A percentile compares a stretch with the other conserved stretches of the same genome.
These are phyloP conservation scores for Eucalyptus cloeziana DNA, from an alignment of 345 rosid genomes.

Conservation along the genomic window DNA sequence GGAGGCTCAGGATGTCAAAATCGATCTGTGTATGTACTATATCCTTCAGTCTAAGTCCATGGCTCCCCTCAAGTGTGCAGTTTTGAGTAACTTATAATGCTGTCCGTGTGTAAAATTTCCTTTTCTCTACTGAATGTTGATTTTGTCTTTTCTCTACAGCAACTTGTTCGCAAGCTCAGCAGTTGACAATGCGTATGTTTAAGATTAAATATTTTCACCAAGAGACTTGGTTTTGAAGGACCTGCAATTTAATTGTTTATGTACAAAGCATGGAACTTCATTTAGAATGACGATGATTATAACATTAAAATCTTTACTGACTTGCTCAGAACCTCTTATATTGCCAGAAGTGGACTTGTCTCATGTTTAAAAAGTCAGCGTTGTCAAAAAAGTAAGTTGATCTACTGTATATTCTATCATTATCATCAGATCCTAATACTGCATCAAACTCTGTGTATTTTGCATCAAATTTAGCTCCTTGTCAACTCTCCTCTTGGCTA, in stretches of 20 bases:
- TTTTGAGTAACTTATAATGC: rapidly evolving
- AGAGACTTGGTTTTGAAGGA: too few species aligned
- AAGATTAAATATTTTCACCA: too few species aligned
- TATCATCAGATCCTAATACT: background rate
- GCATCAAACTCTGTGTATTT: too few species aligned
- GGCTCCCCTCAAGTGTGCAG: too few species aligned
- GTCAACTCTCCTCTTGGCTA: background rate
- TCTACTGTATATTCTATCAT: rapidly evolving
- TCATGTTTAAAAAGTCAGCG: background rate
- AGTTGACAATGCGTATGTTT: too few species aligned
- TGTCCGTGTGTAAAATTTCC: rapidly evolving
- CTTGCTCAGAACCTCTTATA: background rate
- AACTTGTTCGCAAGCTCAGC: too few species aligned
- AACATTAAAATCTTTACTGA: background rate
- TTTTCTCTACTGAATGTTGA: too few species aligned
- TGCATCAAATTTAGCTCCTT: too few species aligned
- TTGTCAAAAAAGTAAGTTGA: background rate
- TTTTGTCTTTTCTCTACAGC: too few species aligned
- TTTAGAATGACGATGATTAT: background rate
- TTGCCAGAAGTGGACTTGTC: background rate
- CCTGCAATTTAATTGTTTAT: background rate
- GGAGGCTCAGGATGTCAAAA: conserved; percentile 1
- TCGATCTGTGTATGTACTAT: background rate
- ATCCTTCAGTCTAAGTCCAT: too few species aligned
- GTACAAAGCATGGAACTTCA: background rate